phyloP scores from a whole-genome alignment of 306 rosid genomes.

The Prunus davidiana region DNA sequence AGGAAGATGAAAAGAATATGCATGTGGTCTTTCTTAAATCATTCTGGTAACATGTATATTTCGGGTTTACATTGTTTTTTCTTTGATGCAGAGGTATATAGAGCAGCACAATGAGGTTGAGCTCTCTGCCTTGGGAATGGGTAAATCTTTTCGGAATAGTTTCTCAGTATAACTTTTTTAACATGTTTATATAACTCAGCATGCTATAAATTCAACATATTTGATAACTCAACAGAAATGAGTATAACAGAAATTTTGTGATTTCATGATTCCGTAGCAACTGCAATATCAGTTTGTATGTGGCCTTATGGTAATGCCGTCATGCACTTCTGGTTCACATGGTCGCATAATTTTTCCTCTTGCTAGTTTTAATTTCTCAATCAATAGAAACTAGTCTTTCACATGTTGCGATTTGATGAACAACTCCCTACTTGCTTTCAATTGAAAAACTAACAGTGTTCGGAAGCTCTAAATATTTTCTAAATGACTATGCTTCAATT shows the following conservation, averaged over 20 bases:
- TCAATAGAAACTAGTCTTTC: not conserved
- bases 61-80: slow-evolving; percentile 8
- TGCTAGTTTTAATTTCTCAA: not conserved
- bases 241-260: not conserved
- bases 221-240: too few species aligned
- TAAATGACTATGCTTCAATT: not conserved
- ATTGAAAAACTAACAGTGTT: not conserved
- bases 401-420: not conserved
- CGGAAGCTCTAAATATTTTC: not conserved
- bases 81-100: slow-evolving; percentile 76
- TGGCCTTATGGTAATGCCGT: not conserved
- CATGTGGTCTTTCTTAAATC: not conserved
- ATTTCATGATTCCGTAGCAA: not conserved
- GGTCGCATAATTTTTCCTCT: not conserved
- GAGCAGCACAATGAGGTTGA: slow-evolving; percentile 96
- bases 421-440: too few species aligned
- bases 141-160: slow-evolving; percentile 31
- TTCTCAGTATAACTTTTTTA: not conserved
- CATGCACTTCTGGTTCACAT: too few species aligned
- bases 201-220: not conserved
- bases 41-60: not conserved
- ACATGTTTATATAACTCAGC: not conserved
- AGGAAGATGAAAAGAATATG: too few species aligned
- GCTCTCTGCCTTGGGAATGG: slow-evolving; percentile 98
- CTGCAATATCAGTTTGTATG: not conserved